These are phyloP conservation scores for Hypomyces rosellus DNA, from an alignment of 2,329 filamentous ascomycete species.

Conservation along the genomic window DNA sequence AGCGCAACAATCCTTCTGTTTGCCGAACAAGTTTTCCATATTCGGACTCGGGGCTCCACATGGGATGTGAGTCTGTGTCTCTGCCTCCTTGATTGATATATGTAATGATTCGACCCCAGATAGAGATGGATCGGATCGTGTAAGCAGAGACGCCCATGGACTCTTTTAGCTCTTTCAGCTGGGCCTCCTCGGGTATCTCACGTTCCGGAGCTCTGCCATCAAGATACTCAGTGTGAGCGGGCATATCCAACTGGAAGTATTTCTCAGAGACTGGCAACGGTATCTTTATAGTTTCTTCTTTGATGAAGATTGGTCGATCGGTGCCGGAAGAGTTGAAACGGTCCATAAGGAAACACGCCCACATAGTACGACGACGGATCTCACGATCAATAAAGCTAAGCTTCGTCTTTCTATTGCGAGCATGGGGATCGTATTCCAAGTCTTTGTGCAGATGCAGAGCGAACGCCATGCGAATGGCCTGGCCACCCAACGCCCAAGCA, in stretches of 20 bases:
- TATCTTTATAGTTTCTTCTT: constrained; percentile 81
- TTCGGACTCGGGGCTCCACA: constrained; percentile 77
- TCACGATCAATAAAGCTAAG: constrained; percentile 90
- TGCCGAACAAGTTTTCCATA: constrained; percentile 66
- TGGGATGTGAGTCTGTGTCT: constrained; percentile 65
- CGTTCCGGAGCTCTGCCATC: constrained; percentile 63
- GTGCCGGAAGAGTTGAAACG: constrained; percentile 94
- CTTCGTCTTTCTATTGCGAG: constrained; percentile 55
- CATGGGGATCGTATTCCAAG: constrained; percentile 71
- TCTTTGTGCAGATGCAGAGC: constrained; percentile 91
- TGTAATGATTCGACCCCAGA: constrained; percentile 85
- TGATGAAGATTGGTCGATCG: constrained; percentile 84
- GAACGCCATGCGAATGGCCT: constrained; percentile 95
- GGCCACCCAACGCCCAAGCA: constrained; percentile 92
- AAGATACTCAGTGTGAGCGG: constrained; percentile 77
- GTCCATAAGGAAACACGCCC: constrained; percentile 97
- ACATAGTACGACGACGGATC: constrained; percentile 91
- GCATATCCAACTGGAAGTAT: constrained; percentile 85
- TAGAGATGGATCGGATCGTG: constrained; percentile 73
- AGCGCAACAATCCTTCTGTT: constrained; percentile 61
- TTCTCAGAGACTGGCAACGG: constrained; percentile 87
- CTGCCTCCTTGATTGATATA: constrained; percentile 89
- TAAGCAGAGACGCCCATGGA: constrained; percentile 96
- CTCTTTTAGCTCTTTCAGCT: constrained; percentile 59
- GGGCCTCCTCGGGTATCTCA: constrained; percentile 55